Percentiles rank a stretch among this genome's conserved stretches.
Conservation (phyloP, 2,329 filamentous ascomycete genomes). For the Penicillium palitans region DNA sequence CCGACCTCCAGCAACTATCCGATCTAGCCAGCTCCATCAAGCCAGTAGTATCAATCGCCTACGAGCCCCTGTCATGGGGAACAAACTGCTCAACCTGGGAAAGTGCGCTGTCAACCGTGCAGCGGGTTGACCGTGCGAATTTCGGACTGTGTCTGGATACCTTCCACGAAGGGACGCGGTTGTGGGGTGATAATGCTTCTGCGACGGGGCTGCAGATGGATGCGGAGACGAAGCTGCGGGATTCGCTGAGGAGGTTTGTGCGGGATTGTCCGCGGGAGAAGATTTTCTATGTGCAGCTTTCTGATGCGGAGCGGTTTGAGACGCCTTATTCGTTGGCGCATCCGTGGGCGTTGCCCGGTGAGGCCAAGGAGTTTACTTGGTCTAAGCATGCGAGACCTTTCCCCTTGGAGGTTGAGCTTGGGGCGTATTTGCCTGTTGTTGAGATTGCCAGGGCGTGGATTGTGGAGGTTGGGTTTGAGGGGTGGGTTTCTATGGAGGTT, state of each 20-base stretch:
- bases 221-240: conserved; percentile 20
- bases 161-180: conserved; percentile 35
- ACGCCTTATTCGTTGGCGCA: conserved; percentile 32
- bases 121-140: conserved; percentile 34
- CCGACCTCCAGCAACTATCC: too few relatives aligned
- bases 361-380: conserved; percentile 33
- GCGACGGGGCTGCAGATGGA: conserved; percentile 27
- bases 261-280: conserved; percentile 28
- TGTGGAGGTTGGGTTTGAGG: conserved; percentile 29
- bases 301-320: conserved; percentile 37
- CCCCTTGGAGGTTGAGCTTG: conserved; percentile 29
- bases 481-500: conserved; percentile 38
- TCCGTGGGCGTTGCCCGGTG: conserved; percentile 32
- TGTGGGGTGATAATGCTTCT: conserved; percentile 35
- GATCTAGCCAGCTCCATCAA: too few relatives aligned
- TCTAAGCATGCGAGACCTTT: conserved; percentile 35
- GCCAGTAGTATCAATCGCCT: too few relatives aligned
- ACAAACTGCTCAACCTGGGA: conserved; percentile 38
- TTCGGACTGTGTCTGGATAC: conserved; percentile 43
- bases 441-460: conserved; percentile 34
- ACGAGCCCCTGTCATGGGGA: conserved; percentile 30
- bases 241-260: conserved; percentile 27
- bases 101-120: conserved; percentile 27
- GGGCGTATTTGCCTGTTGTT: conserved; percentile 31
- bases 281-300: conserved; percentile 40